Conservation (phyloP, 129 eudicot genomes). For the Sambucus nigra region DNA sequence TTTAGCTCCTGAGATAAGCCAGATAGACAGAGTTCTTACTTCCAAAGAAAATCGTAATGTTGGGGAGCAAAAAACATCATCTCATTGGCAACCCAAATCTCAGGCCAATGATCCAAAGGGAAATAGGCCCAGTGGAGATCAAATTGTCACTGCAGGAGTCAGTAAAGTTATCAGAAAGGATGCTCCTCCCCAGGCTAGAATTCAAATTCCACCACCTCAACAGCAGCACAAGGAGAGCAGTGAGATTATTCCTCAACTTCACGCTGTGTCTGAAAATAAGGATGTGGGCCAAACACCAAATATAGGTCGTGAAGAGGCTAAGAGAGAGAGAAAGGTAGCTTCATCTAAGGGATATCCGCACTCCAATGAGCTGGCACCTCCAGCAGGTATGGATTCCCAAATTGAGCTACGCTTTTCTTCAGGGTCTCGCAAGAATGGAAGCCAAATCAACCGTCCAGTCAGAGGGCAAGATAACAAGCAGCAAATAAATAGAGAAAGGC, state of each 20-base stretch:
- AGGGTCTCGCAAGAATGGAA: conserved; percentile 45
- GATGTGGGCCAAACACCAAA: conserved; percentile 18
- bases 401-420: conserved; percentile 32
- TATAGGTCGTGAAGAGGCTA: conserved; percentile 24
- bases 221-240: conserved; percentile 7
- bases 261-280: conserved; percentile 25
- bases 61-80: conserved; percentile 29
- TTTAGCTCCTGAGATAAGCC: conserved; percentile 27
- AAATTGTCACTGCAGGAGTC: conserved; percentile 22
- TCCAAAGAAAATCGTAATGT: conserved; percentile 43
- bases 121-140: conserved; percentile 38
- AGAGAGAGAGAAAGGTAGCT: conserved; percentile 43
- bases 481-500: conserved; percentile 50
- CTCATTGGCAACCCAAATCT: conserved; percentile 87
- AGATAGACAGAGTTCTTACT: conserved; percentile 30
- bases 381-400: conserved; percentile 10
- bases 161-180: conserved; percentile 21
- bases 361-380: conserved; percentile 29
- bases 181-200: conserved; percentile 11
- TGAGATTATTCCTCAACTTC: conserved; percentile 8
- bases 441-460: conserved; percentile 32
- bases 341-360: conserved; percentile 32
- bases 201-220: conserved; percentile 2
- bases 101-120: conserved; percentile 27
- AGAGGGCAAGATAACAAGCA: conserved; percentile 47